These are phyloP conservation scores for Basidiobolus meristosporus DNA, from an alignment of 371 early-diverging fungal species.

Conservation along the genomic window DNA sequence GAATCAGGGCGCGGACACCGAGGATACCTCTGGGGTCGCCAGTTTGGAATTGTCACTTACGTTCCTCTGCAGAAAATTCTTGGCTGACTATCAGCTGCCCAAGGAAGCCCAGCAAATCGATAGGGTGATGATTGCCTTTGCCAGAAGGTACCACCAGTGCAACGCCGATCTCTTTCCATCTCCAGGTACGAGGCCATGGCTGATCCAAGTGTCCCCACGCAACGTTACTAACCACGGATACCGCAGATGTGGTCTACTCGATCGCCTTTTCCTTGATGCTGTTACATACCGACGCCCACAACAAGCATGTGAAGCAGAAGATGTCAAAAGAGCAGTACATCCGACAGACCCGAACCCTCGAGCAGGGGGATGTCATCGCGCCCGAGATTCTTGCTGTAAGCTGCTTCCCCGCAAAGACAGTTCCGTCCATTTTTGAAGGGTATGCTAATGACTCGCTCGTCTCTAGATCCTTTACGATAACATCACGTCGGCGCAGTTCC, in stretches of 20 bases:
- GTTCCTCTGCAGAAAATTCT: conserved; percentile 31
- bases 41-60: neutral
- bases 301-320: conserved; percentile 62
- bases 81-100: conserved; percentile 57
- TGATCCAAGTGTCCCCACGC: neutral
- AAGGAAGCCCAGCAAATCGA: conserved; percentile 87
- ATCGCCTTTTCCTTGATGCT: conserved; percentile 78
- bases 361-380: conserved; percentile 40
- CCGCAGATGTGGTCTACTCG: conserved; percentile 49
- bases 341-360: conserved; percentile 37
- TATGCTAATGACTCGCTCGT: neutral
- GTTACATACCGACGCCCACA: no score
- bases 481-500: conserved; percentile 29
- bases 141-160: conserved; percentile 49
- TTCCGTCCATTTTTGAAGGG: no score
- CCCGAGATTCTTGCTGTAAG: conserved; percentile 48
- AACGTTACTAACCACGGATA: neutral
- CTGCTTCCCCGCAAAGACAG: no score
- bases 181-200: conserved; percentile 16
- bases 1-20: neutral
- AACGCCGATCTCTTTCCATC: conserved; percentile 44
- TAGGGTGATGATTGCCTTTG: conserved; percentile 68
- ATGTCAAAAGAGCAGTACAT: conserved; percentile 75
- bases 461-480: conserved; percentile 52
- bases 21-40: neutral